A percentile compares a stretch with the other conserved stretches of the same genome.
These are phyloP conservation scores for Xylaria sp. DNA, from an alignment of 2,329 filamentous ascomycete species.

Conservation along the genomic window DNA sequence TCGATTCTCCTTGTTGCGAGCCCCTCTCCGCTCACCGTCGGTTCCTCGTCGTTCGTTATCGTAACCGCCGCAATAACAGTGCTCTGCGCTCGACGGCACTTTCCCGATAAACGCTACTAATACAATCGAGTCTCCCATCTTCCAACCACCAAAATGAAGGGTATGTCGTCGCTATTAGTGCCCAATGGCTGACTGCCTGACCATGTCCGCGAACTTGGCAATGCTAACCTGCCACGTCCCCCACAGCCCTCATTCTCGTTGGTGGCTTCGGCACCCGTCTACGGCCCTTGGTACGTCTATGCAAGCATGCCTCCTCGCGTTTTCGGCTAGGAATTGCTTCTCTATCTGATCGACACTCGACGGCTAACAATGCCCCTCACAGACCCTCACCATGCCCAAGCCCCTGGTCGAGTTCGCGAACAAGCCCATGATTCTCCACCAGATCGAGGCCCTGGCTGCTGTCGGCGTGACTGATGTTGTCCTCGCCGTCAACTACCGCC, in stretches of 20 bases:
- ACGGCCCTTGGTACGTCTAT: slow-evolving; percentile 82
- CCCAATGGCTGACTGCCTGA: slow-evolving; percentile 19
- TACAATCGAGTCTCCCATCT: slow-evolving; percentile 1
- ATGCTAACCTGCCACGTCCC: slow-evolving; percentile 2
- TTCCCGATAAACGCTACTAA: slow-evolving; percentile 6
- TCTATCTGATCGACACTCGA: slow-evolving; percentile 4
- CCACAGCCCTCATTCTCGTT: slow-evolving; percentile 91
- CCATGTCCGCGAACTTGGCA: slow-evolving; percentile 15
- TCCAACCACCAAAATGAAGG: slow-evolving; percentile 43
- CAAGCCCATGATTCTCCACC: slow-evolving; percentile 98
- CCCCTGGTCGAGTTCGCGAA: slow-evolving; percentile 98
- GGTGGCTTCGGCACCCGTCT: slow-evolving; percentile 98
- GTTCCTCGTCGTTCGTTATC: slow-evolving; percentile 18
- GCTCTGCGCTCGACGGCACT: slow-evolving; percentile 2
- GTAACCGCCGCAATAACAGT: slow-evolving; percentile 8
- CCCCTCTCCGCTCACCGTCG: slow-evolving; percentile 10
- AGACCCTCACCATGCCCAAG: slow-evolving; percentile 97
- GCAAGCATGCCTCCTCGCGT: not conserved
- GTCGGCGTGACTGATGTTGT: slow-evolving; percentile 98
- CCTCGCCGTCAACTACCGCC: slow-evolving; percentile 96
- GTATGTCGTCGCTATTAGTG: slow-evolving; percentile 34
- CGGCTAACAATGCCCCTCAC: slow-evolving; percentile 33
- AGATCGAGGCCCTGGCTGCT: slow-evolving; percentile 90
- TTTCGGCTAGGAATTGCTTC: not conserved
- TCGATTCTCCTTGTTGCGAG: slow-evolving; percentile 3